These are phyloP conservation scores for Salix dunnii DNA, from an alignment of 345 rosid species.

Conservation along the genomic window DNA sequence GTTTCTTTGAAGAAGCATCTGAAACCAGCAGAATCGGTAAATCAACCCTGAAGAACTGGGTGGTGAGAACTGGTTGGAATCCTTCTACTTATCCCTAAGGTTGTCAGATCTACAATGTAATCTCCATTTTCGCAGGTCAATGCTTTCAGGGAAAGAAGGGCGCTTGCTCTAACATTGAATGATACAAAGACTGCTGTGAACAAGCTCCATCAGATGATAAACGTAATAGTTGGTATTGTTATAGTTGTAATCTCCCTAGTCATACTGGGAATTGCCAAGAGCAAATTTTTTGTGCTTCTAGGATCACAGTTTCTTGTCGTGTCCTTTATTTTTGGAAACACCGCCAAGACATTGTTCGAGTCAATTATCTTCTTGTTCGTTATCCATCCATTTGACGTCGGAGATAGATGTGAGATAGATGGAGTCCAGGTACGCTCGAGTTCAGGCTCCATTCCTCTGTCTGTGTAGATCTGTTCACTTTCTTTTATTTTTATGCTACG, in stretches of 20 bases:
- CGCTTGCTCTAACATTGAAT: slow-evolving; percentile 85
- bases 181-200: slow-evolving; percentile 93
- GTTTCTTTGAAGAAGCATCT: slow-evolving; percentile 68
- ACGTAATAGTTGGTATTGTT: slow-evolving; percentile 41
- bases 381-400: slow-evolving; percentile 93
- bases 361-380: slow-evolving; percentile 84
- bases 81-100: neutral
- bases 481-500: neutral
- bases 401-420: slow-evolving; percentile 87
- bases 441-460: neutral
- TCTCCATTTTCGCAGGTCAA: slow-evolving; percentile 45
- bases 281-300: slow-evolving; percentile 52
- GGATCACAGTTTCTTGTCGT: slow-evolving; percentile 78
- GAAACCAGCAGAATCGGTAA: slow-evolving; percentile 60
- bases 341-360: slow-evolving; percentile 81
- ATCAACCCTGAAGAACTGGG: slow-evolving; percentile 77
- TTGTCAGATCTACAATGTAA: neutral
- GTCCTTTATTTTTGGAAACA: slow-evolving; percentile 87
- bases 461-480: neutral
- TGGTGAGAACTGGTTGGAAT: slow-evolving; percentile 44
- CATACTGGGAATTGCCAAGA: slow-evolving; percentile 68
- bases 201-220: slow-evolving; percentile 73
- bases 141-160: slow-evolving; percentile 87
- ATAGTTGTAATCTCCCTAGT: slow-evolving; percentile 63
- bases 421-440: slow-evolving; percentile 60